Conservation (phyloP, 1,139 yeast species). For the Yarrowia galli region DNA sequence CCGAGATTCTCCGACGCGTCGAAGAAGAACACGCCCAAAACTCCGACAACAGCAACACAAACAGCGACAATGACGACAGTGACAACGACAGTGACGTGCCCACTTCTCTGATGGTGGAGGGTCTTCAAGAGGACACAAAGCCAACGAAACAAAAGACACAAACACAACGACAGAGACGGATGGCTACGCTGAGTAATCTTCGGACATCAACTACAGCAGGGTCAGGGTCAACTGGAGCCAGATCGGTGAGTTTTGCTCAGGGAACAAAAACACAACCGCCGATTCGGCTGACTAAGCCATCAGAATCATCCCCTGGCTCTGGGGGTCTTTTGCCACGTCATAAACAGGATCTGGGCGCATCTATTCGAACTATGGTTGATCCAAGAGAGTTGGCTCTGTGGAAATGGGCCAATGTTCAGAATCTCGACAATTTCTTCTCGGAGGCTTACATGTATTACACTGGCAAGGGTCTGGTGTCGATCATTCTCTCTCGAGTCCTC, state of each 20-base stretch:
- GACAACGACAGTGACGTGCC: conserved; percentile 27
- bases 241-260: conserved; percentile 29
- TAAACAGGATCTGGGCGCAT: conserved; percentile 29
- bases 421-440: conserved; percentile 81
- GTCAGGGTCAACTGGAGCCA: background rate
- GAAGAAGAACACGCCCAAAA: conserved; percentile 19
- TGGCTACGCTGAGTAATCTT: background rate
- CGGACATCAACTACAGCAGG: background rate
- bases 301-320: background rate
- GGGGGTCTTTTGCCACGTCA: conserved; percentile 1
- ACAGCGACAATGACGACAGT: conserved; percentile 8
- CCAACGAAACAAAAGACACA: background rate
- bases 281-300: background rate
- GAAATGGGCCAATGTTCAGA: conserved; percentile 95
- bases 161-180: background rate
- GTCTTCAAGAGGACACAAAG: background rate
- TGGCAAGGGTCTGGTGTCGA: conserved; percentile 84
- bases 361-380: conserved; percentile 30
- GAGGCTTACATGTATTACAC: conserved; percentile 85
- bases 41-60: background rate
- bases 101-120: conserved; percentile 17
- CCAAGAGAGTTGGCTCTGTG: conserved; percentile 63
- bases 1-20: conserved; percentile 27
- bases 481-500: conserved; percentile 66
- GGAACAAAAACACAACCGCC: conserved; percentile 6